phyloP scores from a whole-genome alignment of 1,284 basidiomycete species.

The Cryptococcus sp. region DNA sequence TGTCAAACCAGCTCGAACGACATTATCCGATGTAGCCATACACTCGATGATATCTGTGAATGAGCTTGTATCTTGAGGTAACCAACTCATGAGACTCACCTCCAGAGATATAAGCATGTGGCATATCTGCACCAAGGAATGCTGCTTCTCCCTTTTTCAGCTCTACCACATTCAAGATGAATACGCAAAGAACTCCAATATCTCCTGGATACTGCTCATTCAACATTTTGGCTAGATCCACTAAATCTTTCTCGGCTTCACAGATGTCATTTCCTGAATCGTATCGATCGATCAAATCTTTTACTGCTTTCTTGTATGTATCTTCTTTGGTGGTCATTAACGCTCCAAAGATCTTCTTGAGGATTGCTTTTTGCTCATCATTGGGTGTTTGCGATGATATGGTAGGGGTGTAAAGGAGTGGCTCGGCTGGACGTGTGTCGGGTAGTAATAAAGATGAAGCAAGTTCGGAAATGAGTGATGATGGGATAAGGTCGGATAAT shows the following conservation, averaged over 20 bases:
- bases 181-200: conserved; percentile 90
- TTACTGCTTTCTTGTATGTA: conserved; percentile 57
- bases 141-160: conserved; percentile 82
- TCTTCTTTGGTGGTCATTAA: conserved; percentile 69
- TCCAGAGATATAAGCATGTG: conserved; percentile 92
- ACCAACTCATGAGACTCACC: conserved; percentile 52
- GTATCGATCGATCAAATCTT: conserved; percentile 62
- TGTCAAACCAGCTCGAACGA: conserved; percentile 95
- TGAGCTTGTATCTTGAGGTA: background rate
- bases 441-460: conserved; percentile 55
- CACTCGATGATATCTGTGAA: conserved; percentile 86
- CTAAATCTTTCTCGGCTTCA: conserved; percentile 51
- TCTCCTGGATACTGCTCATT: conserved; percentile 84
- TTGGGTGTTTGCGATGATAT: conserved; percentile 17
- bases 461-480: conserved; percentile 46
- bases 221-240: conserved; percentile 66
- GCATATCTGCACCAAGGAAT: conserved; percentile 92
- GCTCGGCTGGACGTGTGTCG: conserved; percentile 17
- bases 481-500: conserved; percentile 66
- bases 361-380: conserved; percentile 57
- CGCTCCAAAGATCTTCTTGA: conserved; percentile 71
- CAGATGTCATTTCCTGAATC: conserved; percentile 44
- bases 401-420: conserved; percentile 25
- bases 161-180: conserved; percentile 80
- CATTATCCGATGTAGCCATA: conserved; percentile 98